Evolutionary conservation across 495 filamentous ascomycete genomes (phyloP).

Genomic region (Aspergillus wentii): DNA sequence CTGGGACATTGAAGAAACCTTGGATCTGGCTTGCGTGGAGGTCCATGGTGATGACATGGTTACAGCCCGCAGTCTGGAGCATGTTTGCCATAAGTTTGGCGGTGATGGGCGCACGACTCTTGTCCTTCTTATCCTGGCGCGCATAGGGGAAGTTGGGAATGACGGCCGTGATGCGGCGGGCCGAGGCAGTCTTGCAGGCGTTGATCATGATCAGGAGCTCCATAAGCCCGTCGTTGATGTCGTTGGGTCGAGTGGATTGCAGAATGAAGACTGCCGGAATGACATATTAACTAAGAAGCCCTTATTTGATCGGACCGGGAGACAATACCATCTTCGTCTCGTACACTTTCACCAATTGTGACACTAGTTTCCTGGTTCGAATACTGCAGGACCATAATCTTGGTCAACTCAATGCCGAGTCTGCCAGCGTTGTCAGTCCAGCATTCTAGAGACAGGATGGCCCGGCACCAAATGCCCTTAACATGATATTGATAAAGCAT

Average conservation of each 20-base stretch:
- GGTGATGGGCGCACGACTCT: slow-evolving; percentile 78
- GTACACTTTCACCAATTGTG: slow-evolving; percentile 92
- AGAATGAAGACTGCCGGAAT: slow-evolving; percentile 76
- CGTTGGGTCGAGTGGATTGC: slow-evolving; percentile 90
- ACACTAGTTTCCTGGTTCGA: slow-evolving; percentile 98
- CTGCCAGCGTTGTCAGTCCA: slow-evolving; percentile 37
- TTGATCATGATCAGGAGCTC: slow-evolving; percentile 99
- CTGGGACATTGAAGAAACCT: slow-evolving; percentile 97
- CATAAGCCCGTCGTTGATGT: slow-evolving; percentile 98
- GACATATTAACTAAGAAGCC: slow-evolving; percentile 2
- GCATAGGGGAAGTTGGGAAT: slow-evolving; percentile 98
- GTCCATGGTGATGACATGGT: slow-evolving; percentile 89
- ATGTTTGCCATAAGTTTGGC: slow-evolving; percentile 97
- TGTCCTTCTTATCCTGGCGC: slow-evolving; percentile 99
- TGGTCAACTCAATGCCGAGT: slow-evolving; percentile 87
- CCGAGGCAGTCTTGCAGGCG: slow-evolving; percentile 95
- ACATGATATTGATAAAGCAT: slow-evolving; percentile 29
- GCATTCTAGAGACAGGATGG: background rate
- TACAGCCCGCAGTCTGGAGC: slow-evolving; percentile 88
- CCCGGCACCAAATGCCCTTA: too few species aligned
- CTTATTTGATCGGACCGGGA: slow-evolving; percentile 6
- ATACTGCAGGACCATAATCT: slow-evolving; percentile 91
- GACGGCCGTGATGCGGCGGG: slow-evolving; percentile 84
- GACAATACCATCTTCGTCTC: slow-evolving; percentile 83
- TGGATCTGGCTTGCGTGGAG: slow-evolving; percentile 59